Evolutionary conservation across 1,139 yeast species (phyloP), one percentile per base, ranked within the genome.

Genomic region (Scheffersomyces illinoinensis): DNA sequence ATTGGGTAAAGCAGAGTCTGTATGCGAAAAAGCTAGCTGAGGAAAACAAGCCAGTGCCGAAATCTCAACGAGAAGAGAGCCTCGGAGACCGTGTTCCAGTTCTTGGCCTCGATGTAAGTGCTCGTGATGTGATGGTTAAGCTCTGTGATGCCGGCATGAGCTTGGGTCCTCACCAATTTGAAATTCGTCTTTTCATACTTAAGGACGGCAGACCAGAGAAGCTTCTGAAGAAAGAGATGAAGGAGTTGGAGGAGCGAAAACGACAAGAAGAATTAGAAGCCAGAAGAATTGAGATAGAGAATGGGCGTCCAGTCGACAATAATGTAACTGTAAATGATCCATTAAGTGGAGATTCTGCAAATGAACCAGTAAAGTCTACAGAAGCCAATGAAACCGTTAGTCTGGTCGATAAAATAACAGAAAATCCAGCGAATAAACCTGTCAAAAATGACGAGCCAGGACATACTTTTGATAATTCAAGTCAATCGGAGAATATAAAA

Each of bases 91-190:
- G 83, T 50, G 71, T 72, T 17, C 81, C 89, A 48, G 78, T 84
- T 50, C 72, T 82, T 54, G 78, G 81, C 6, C 67, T 75, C 49
- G 82, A 82, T 17, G 80, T 79, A 10, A 86, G 86, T 71, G 89
- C 89, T 47, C 79, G 96, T 64, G 98, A 95, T 65, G 88, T 88
- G 57, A 93, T 93, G 97, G 90, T 92, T 59, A 92, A 92, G 69
- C 76, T 95, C 59, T 86, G 96, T 66, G 98, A 93, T 65, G 87
- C 93, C 59, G 76, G 79, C 0, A 74, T 93, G 76, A 79, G 81
- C 5, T 79, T 90, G 49, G 98, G 98, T 0, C 97, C 97, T 0
- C 99, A 95, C 73, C 75, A 78, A 0, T 91, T 91, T 71, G 93
- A 89, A 52, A 83, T 90, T 6, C 79, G 96, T 61, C 73, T 95